phyloP scores from a whole-genome alignment of 192 early-diverging fungal species.

The Gryganskiella cystojenkinii region DNA sequence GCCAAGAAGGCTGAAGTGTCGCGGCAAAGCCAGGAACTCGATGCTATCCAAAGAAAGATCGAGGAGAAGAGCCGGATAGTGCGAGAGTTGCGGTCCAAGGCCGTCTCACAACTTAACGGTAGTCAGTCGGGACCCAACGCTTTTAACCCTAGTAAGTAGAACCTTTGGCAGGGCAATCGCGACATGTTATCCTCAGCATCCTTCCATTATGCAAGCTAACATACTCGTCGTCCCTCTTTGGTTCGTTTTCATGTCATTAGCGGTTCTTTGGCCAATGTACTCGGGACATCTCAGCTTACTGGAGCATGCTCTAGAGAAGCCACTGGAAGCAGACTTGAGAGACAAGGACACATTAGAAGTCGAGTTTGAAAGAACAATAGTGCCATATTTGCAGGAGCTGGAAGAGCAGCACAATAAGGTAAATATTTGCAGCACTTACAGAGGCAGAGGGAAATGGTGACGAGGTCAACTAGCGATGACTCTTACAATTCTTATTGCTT shows the following conservation, averaged over 20 bases:
- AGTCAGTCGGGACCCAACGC: not conserved
- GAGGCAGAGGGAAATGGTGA: no score
- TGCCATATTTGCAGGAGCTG: conserved; percentile 22
- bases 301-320: conserved; percentile 1
- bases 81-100: conserved; percentile 2
- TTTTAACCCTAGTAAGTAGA: conserved; percentile 36
- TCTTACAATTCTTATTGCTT: not conserved
- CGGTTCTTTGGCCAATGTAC: conserved; percentile 28
- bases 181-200: no score
- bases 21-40: conserved; percentile 13
- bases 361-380: conserved; percentile 11
- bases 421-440: no score
- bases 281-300: conserved; percentile 14
- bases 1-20: conserved; percentile 19
- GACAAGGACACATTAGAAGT: conserved; percentile 27
- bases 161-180: no score
- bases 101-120: not conserved
- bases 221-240: no score
- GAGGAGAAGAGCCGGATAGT: conserved; percentile 22
- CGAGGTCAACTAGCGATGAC: no score
- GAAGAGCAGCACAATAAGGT: conserved; percentile 27
- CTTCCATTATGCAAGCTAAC: no score
- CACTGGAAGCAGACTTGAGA: conserved; percentile 4
- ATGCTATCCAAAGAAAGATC: conserved; percentile 26
- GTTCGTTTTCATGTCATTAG: conserved; percentile 11